Conservation (phyloP, 2,329 filamentous ascomycete genomes). For the Pseudogymnoascus sp. region DNA sequence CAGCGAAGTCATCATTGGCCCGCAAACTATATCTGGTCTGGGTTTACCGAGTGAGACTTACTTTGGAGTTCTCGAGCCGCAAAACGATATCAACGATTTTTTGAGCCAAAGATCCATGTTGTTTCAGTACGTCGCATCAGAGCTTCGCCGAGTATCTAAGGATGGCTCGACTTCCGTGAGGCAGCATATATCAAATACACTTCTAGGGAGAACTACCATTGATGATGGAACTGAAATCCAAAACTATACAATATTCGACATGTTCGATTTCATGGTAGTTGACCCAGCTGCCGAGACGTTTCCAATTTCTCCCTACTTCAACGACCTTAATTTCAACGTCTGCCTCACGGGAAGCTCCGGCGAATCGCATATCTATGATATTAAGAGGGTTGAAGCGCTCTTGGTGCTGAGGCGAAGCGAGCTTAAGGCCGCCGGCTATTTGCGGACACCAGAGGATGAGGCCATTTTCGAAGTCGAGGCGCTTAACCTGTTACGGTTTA, state of each 20-base stretch:
- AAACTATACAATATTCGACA: constrained; percentile 75
- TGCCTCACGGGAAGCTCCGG: constrained; percentile 56
- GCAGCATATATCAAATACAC: constrained; percentile 57
- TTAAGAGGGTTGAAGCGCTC: constrained; percentile 65
- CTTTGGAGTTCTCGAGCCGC: constrained; percentile 1
- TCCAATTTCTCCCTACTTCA: constrained; percentile 51
- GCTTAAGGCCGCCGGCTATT: constrained; percentile 39
- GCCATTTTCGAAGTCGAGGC: constrained; percentile 50
- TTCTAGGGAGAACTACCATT: constrained; percentile 68
- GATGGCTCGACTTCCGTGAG: constrained; percentile 63
- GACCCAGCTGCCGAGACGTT: constrained; percentile 35
- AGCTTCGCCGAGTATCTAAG: constrained; percentile 70
- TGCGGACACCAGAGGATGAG: constrained; percentile 43
- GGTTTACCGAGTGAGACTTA: constrained; percentile 45
- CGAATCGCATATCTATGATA: constrained; percentile 52
- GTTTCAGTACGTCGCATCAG: constrained; percentile 76
- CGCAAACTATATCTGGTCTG: constrained; percentile 41
- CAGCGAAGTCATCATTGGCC: constrained; percentile 6
- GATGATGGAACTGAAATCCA: constrained; percentile 57
- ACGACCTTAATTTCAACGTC: constrained; percentile 56
- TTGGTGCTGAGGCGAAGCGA: constrained; percentile 62
- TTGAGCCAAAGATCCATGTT: constrained; percentile 67
- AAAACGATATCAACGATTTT: constrained; percentile 45
- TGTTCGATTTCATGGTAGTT: constrained; percentile 82
- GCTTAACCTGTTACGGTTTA: constrained; percentile 48